A percentile compares a stretch with the other conserved stretches of the same genome.
phyloP scores from a whole-genome alignment of 768 basidiomycete species.

The Suillus cothurnatus region DNA sequence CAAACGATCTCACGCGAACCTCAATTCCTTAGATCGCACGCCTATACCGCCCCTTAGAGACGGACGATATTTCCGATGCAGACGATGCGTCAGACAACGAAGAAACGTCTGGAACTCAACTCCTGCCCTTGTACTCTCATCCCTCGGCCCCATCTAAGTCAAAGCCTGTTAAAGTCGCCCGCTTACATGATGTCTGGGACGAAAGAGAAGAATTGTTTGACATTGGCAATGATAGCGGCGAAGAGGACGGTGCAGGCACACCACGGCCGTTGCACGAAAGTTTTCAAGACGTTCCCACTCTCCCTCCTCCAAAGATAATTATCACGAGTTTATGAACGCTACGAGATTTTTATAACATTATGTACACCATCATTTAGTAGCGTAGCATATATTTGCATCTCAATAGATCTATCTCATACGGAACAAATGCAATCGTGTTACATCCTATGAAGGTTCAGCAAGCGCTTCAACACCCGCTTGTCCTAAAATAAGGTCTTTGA shows the following conservation, averaged over 20 bases:
- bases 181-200: conserved; percentile 72
- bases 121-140: conserved; percentile 54
- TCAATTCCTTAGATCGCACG: conserved; percentile 59
- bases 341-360: conserved; percentile 23
- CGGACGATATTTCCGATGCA: conserved; percentile 51
- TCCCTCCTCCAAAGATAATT: conserved; percentile 30
- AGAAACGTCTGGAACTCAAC: conserved; percentile 47
- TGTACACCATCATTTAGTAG: conserved; percentile 29
- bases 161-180: conserved; percentile 33
- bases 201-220: conserved; percentile 77
- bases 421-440: background rate
- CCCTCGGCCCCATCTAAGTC: conserved; percentile 27
- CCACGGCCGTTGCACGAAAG: conserved; percentile 11
- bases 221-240: conserved; percentile 64
- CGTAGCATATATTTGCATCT: conserved; percentile 7
- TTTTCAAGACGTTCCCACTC: conserved; percentile 14
- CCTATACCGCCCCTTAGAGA: conserved; percentile 72
- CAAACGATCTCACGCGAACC: conserved; percentile 1
- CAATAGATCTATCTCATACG: background rate
- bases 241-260: conserved; percentile 41
- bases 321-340: conserved; percentile 26
- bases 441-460: background rate
- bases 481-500: background rate
- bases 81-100: conserved; percentile 50
- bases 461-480: background rate